phyloP scores from a whole-genome alignment of 805 yeast genomes.

The Candida hispaniensis region DNA sequence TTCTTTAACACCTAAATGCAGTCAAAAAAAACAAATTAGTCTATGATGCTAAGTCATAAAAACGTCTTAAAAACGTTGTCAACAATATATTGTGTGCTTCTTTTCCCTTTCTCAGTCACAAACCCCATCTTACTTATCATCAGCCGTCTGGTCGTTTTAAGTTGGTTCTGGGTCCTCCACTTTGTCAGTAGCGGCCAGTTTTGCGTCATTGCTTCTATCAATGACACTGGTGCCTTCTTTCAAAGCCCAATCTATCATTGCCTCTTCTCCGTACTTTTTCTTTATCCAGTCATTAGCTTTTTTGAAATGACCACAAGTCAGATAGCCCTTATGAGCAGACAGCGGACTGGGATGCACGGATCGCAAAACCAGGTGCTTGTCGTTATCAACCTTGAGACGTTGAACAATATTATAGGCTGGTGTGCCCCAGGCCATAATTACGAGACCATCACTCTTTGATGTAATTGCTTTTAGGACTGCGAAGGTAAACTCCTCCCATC shows the following conservation, averaged over 20 bases:
- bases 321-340: slow-evolving; percentile 81
- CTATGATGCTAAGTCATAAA: too few species aligned
- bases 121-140: too few species aligned
- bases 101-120: too few species aligned
- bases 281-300: slow-evolving; percentile 70
- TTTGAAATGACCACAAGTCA: slow-evolving; percentile 61
- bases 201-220: too few species aligned
- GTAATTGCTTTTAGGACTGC: slow-evolving; percentile 47
- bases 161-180: too few species aligned
- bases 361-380: slow-evolving; percentile 40
- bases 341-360: slow-evolving; percentile 94
- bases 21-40: too few species aligned
- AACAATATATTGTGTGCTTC: too few species aligned
- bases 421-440: slow-evolving; percentile 61
- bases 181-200: too few species aligned
- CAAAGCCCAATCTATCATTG: slow-evolving; percentile 59
- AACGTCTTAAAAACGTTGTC: too few species aligned
- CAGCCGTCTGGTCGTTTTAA: too few species aligned
- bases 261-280: slow-evolving; percentile 33
- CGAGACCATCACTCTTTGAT: slow-evolving; percentile 35
- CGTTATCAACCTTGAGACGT: slow-evolving; percentile 26
- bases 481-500: slow-evolving; percentile 89
- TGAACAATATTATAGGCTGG: slow-evolving; percentile 59
- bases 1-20: too few species aligned
- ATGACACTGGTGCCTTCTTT: too few species aligned